Conservation (phyloP, 352 stramenopile genomes). For the Phytophthora pisi region DNA sequence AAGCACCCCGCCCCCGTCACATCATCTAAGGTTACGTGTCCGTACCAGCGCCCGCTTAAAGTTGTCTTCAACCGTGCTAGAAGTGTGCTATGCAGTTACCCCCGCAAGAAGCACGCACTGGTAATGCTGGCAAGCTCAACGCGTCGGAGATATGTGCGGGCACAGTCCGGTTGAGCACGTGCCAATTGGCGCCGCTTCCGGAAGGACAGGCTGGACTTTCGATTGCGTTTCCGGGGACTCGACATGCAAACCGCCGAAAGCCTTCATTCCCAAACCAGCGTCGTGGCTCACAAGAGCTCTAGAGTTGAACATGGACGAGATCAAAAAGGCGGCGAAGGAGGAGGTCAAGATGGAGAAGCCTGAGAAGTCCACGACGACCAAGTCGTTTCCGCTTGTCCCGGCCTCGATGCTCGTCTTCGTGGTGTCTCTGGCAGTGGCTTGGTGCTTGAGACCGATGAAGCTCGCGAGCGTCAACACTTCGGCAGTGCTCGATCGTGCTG, state of each 20-base stretch:
- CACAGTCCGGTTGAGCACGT: not conserved
- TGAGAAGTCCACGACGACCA: not conserved
- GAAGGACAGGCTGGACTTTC: not conserved
- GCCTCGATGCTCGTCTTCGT: not conserved
- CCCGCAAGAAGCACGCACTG: too few relatives aligned
- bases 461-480: not conserved
- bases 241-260: not conserved
- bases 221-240: too few relatives aligned
- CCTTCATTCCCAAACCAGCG: not conserved
- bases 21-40: too few relatives aligned
- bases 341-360: not conserved
- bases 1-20: too few relatives aligned
- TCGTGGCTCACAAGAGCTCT: not conserved
- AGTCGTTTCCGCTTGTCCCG: not conserved
- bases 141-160: not conserved
- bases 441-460: constrained; percentile 1
- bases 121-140: too few relatives aligned
- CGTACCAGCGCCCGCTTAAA: too few relatives aligned
- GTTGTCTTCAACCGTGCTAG: not conserved
- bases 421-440: not conserved
- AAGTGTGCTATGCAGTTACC: not conserved
- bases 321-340: not conserved
- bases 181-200: not conserved
- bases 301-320: not conserved
- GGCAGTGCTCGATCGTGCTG: too few relatives aligned